Base-by-base conservation (phyloP, 441 rosid genomes). In the Aleurites moluccanus region DNA sequence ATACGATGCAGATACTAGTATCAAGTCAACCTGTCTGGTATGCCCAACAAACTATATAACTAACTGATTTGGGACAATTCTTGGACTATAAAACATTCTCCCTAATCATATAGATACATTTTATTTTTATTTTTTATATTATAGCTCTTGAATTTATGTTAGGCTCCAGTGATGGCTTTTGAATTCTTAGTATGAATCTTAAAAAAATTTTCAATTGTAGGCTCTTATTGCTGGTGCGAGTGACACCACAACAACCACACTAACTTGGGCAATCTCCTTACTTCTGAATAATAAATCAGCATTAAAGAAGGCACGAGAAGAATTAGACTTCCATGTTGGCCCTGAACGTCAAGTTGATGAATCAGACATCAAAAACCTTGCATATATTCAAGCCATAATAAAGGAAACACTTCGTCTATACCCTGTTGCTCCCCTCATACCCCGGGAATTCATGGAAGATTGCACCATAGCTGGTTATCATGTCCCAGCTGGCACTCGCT, bases 1-100 rank as follows among this genome's bases (percentile, higher is more conserved):
- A 64, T 69, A 70, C 74, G 83, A 82, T 78, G 74, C 82, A 2
- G 77, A 77, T 64, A 80, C 82, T 8, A 69, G 77, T n/a, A 80
- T 81, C 85, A 86, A 88, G 72, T 79, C 84, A 33, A 81, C 87
- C 69, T 74, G 85, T 62, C 67, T 80, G 80, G 86, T 87, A 80
- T 15, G 55, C 6, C 38, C 16, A 60, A 42, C 47, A 42, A 7
- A 42, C 47, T 42, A 42, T 6, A 6, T 42, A 42, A 42, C 13
- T 3, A 55, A 55, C 25, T 18, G 25, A 55, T 4, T 6, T 55
- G 25, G 10, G 23, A 55, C 10, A 55, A 55, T 18, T 55, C 10
- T 55, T 55, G 21, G 59, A 55, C 21, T n/a, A 55, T 53, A 10
- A 42, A 61, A 30, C 13, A 15, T 61, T 61, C 20, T 61, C 30